Conservation (phyloP, 1,284 basidiomycete species). For the Ganoderma meredithae region DNA sequence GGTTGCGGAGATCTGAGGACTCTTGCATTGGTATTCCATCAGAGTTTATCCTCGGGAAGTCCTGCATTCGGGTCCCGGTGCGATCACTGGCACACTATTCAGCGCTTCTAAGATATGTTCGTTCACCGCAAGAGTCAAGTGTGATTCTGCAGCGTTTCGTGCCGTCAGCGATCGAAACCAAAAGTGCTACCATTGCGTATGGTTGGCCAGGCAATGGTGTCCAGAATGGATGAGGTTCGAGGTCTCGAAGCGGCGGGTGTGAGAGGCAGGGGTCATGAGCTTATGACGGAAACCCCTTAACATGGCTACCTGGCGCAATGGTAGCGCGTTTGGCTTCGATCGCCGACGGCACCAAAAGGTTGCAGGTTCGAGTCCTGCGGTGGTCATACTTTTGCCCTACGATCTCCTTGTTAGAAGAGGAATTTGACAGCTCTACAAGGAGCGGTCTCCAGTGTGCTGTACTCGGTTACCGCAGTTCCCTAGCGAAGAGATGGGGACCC, state of each 20-base stretch:
- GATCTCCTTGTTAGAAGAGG: too few species aligned
- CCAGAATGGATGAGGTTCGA: too few species aligned
- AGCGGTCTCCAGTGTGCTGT: too few species aligned
- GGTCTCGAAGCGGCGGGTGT: too few species aligned
- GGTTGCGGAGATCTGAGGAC: too few species aligned
- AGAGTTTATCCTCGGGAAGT: too few species aligned
- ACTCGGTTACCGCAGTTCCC: not conserved
- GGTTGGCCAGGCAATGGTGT: too few species aligned
- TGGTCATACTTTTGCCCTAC: conserved; percentile 57
- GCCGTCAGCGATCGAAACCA: conserved; percentile 76
- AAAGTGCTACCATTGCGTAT: conserved; percentile 81
- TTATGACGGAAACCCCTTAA: not conserved
- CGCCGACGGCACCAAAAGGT: conserved; percentile 76
- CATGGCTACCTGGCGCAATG: conserved; percentile 76
- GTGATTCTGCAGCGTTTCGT: conserved; percentile 76
- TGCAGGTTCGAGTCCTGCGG: conserved; percentile 92
- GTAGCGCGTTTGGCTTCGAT: conserved; percentile 90
- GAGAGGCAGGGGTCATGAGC: too few species aligned
- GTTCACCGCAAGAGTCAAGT: not conserved
- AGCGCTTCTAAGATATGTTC: too few species aligned
- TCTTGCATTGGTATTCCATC: too few species aligned
- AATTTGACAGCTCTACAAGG: too few species aligned
- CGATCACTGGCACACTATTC: not conserved
- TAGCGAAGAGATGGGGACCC: not conserved
- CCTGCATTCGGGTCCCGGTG: not conserved